Conservation (phyloP, 208 protist genomes). For the Wallacemonas sp. region DNA sequence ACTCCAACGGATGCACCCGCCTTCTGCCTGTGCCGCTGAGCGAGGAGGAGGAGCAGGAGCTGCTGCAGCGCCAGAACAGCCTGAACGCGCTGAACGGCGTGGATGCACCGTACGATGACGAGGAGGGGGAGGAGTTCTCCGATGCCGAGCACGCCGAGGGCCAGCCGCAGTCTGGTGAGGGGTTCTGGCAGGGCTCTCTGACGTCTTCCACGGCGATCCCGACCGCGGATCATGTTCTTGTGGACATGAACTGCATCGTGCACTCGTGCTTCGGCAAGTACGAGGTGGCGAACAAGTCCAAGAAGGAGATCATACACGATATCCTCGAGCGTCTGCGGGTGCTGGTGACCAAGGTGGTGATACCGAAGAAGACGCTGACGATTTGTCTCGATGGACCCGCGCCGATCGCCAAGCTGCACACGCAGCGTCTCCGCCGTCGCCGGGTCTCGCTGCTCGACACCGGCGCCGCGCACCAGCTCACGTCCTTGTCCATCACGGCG, state of each 20-base stretch:
- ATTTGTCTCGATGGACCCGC: conserved; percentile 85
- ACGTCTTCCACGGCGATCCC: conserved; percentile 23
- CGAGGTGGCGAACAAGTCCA: conserved; percentile 32
- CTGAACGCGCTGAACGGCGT: conserved; percentile 20
- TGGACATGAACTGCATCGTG: conserved; percentile 89
- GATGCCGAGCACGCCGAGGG: not conserved
- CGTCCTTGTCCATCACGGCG: conserved; percentile 73
- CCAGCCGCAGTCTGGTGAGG: not conserved
- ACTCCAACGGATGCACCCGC: conserved; percentile 67
- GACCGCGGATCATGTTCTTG: conserved; percentile 72
- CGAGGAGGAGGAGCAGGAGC: conserved; percentile 50
- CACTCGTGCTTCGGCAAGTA: conserved; percentile 66
- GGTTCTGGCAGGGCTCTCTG: not conserved
- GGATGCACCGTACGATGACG: conserved; percentile 7
- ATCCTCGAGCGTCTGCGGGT: conserved; percentile 70
- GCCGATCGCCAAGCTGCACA: conserved; percentile 81
- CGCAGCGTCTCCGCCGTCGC: conserved; percentile 78
- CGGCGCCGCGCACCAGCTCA: conserved; percentile 42
- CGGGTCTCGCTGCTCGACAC: conserved; percentile 61
- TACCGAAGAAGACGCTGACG: conserved; percentile 63
- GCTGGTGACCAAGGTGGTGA: conserved; percentile 65
- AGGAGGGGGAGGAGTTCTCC: not conserved
- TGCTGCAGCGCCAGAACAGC: conserved; percentile 21
- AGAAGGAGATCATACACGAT: conserved; percentile 73
- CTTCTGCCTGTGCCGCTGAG: conserved; percentile 57